These are phyloP conservation scores for Thozetella sp. DNA, from an alignment of 495 filamentous ascomycete species.

Conservation along the genomic window DNA sequence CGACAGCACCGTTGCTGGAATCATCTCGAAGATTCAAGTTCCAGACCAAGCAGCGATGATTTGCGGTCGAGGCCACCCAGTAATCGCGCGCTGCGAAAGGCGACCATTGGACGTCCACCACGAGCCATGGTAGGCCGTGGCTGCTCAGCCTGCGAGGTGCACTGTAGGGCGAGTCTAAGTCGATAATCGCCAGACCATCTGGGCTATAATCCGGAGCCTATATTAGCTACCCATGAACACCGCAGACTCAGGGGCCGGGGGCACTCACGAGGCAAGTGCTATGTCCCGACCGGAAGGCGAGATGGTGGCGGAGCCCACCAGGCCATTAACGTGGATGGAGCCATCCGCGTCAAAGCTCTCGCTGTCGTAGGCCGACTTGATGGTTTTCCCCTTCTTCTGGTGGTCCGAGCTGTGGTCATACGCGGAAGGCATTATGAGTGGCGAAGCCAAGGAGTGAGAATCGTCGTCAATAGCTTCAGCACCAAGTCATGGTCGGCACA, in stretches of 20 bases:
- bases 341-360: constrained; percentile 85
- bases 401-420: constrained; percentile 38
- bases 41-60: constrained; percentile 95
- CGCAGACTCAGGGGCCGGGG: neutral
- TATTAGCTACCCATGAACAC: neutral
- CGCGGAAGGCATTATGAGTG: constrained; percentile 35
- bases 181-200: constrained; percentile 88
- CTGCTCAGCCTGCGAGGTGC: constrained; percentile 80
- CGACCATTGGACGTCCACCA: constrained; percentile 98
- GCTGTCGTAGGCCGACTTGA: constrained; percentile 77
- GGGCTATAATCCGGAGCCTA: constrained; percentile 39
- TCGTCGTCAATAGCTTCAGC: neutral
- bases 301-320: constrained; percentile 68
- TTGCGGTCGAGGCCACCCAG: constrained; percentile 93
- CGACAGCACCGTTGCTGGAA: constrained; percentile 71
- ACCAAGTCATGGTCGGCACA: constrained; percentile 6
- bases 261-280: constrained; percentile 78
- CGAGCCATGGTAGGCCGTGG: constrained; percentile 89
- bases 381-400: constrained; percentile 46
- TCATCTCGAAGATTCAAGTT: constrained; percentile 78
- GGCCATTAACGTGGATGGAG: constrained; percentile 77
- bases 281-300: constrained; percentile 93
- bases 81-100: constrained; percentile 87
- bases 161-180: constrained; percentile 88
- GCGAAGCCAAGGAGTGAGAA: neutral